A percentile compares a stretch with the other conserved stretches of the same genome.
phyloP scores from a whole-genome alignment of 345 rosid genomes.

The Melastoma malabathricum region DNA sequence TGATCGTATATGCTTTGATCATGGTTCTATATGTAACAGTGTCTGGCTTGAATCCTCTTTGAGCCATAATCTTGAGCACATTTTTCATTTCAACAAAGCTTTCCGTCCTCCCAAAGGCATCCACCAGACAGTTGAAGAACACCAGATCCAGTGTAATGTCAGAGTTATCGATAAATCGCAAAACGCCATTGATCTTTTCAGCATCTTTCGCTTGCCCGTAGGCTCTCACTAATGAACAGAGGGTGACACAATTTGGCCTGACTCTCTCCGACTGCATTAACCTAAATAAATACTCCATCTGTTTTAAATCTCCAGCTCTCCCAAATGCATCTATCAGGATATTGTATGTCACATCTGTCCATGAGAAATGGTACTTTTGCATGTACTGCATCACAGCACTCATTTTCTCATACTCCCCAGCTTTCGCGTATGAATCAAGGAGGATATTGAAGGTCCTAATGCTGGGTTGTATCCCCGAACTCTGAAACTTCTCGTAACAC shows the following conservation, averaged over 20 bases:
- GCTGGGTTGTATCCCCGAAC: constrained; percentile 77
- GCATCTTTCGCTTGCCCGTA: constrained; percentile 58
- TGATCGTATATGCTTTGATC: constrained; percentile 53
- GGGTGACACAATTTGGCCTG: constrained; percentile 72
- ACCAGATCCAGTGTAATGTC: constrained; percentile 58
- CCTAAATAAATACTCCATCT: constrained; percentile 79
- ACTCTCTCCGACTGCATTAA: constrained; percentile 77
- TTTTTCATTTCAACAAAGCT: constrained; percentile 82
- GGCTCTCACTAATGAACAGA: constrained; percentile 79
- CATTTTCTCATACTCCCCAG: constrained; percentile 68
- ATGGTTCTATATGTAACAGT: constrained; percentile 71
- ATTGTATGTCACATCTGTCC: constrained; percentile 93
- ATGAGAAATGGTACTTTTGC: constrained; percentile 84
- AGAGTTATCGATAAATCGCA: constrained; percentile 69
- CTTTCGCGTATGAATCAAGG: constrained; percentile 75
- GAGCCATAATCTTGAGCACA: constrained; percentile 61
- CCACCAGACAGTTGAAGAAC: constrained; percentile 83
- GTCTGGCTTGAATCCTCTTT: constrained; percentile 60
- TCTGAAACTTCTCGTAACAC: constrained; percentile 87
- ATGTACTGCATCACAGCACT: constrained; percentile 86
- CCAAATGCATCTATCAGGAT: constrained; percentile 85
- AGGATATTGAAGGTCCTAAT: constrained; percentile 82
- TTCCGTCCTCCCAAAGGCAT: constrained; percentile 79
- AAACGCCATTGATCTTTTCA: constrained; percentile 53
- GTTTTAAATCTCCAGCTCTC: constrained; percentile 71